phyloP scores from a whole-genome alignment of 495 filamentous ascomycete species.

The Haplographium delicatum region DNA sequence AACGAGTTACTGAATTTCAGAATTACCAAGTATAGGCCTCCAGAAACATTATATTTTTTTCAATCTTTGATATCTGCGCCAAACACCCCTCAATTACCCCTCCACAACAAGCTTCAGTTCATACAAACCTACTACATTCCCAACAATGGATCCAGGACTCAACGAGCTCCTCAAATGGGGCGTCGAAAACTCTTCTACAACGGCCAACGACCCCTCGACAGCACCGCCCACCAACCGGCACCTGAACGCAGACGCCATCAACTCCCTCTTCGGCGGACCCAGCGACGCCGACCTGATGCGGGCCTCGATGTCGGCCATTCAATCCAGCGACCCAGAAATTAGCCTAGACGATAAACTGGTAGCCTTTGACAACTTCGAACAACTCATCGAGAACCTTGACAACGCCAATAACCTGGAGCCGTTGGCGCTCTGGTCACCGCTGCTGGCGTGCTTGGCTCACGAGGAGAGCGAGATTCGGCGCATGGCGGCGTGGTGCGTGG shows the following conservation, averaged over 20 bases:
- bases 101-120: slow-evolving; percentile 5
- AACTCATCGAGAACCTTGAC: slow-evolving; percentile 84
- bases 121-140: neutral
- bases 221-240: slow-evolving; percentile 32
- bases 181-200: slow-evolving; percentile 65
- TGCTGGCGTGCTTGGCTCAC: slow-evolving; percentile 61
- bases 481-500: slow-evolving; percentile 88
- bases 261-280: slow-evolving; percentile 70
- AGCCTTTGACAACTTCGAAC: slow-evolving; percentile 95
- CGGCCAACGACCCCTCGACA: slow-evolving; percentile 40
- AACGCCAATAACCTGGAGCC: slow-evolving; percentile 89
- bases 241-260: slow-evolving; percentile 62
- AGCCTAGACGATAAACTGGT: slow-evolving; percentile 71
- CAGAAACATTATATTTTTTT: neutral
- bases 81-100: slow-evolving; percentile 9
- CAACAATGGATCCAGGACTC: slow-evolving; percentile 33
- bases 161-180: slow-evolving; percentile 87
- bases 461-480: slow-evolving; percentile 65
- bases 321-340: slow-evolving; percentile 49
- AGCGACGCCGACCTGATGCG: slow-evolving; percentile 89
- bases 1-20: no score
- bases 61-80: neutral
- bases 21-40: no score
- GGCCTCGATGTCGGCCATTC: slow-evolving; percentile 69
- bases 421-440: slow-evolving; percentile 72